Conservation (phyloP, 306 rosid genomes). For the Quercus berberidifolia region DNA sequence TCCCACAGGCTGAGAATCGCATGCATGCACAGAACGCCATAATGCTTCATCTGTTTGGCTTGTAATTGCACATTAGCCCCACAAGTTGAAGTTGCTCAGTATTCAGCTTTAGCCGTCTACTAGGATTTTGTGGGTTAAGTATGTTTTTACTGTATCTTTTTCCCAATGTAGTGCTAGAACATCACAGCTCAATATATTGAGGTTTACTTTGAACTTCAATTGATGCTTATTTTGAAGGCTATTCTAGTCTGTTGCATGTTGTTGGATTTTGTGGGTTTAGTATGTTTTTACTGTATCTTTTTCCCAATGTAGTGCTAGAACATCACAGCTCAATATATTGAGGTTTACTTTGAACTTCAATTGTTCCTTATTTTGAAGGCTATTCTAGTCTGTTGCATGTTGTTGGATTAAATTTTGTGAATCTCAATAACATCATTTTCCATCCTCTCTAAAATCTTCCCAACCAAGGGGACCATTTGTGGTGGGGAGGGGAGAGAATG, state of each 20-base stretch:
- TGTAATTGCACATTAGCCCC: slow-evolving; percentile 17
- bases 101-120: not conserved
- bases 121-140: no score
- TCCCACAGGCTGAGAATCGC: slow-evolving; percentile 96
- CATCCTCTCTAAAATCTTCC: no score
- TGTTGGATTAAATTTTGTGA: not conserved
- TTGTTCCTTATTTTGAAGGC: not conserved
- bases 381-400: not conserved
- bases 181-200: not conserved
- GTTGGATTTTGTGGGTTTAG: not conserved
- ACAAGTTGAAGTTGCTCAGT: not conserved
- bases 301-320: not conserved
- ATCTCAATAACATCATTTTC: no score
- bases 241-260: not conserved
- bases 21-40: slow-evolving; percentile 95
- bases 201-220: not conserved
- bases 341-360: not conserved
- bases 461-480: no score
- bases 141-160: not conserved
- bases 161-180: not conserved
- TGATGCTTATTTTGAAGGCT: not conserved
- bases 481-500: no score
- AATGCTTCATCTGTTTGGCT: slow-evolving; percentile 86
- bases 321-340: not conserved
- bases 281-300: not conserved